Evolutionary conservation across 805 yeast species (phyloP).

Genomic region (Hanseniaspora mollemarum): DNA sequence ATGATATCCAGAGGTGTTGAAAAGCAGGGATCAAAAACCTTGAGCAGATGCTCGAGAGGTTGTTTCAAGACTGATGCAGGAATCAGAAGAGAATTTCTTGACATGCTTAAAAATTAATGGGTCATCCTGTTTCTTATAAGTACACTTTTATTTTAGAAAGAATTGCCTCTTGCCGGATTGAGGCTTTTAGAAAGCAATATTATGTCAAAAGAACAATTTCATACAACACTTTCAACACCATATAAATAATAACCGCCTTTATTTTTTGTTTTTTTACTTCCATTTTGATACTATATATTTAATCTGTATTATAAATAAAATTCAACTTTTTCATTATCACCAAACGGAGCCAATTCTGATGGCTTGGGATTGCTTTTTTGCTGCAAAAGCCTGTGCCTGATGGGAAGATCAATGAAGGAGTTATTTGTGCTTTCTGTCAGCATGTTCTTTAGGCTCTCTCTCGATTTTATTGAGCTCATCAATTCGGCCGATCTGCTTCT

Average conservation of each 20-base stretch:
- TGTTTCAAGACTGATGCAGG: conserved; percentile 87
- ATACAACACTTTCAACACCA: background rate
- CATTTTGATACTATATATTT: background rate
- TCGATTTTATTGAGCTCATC: background rate
- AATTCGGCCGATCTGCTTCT: conserved; percentile 9
- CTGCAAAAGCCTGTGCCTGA: background rate
- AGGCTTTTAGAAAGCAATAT: background rate
- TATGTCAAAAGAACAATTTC: background rate
- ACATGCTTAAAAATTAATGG: background rate
- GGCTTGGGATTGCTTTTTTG: background rate
- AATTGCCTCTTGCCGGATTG: conserved; percentile 6
- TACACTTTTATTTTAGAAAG: background rate
- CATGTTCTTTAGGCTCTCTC: conserved; percentile 2
- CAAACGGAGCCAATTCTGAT: too few species aligned
- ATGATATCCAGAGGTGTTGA: conserved; percentile 98
- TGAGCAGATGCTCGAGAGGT: conserved; percentile 95
- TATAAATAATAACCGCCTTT: too few species aligned
- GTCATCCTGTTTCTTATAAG: too few species aligned
- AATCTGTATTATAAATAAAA: background rate
- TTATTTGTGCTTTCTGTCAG: background rate
- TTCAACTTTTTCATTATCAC: conserved; percentile 5
- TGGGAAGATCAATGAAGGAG: background rate
- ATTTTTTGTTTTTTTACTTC: background rate
- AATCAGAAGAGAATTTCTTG: conserved; percentile 87
- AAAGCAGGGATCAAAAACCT: conserved; percentile 84